phyloP scores from a whole-genome alignment of 2,329 filamentous ascomycete genomes.

The Mollisiaceae sp. region DNA sequence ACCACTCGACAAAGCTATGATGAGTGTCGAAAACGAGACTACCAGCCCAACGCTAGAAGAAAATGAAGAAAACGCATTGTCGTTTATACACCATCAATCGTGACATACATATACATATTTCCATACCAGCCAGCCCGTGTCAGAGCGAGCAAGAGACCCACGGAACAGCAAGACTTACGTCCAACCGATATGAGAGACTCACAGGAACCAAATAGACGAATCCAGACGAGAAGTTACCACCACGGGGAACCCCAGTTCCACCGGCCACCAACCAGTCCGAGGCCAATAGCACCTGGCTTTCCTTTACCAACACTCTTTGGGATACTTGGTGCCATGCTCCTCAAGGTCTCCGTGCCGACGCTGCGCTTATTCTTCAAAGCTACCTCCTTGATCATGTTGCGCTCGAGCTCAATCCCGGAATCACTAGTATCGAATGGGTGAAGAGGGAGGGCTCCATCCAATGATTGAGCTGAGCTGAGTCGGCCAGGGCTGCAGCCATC shows the following conservation, averaged over 20 bases:
- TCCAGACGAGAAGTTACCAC: slow-evolving; percentile 21
- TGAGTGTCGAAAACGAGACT: background rate
- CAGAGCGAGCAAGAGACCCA: background rate
- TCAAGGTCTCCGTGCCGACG: slow-evolving; percentile 33
- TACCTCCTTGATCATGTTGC: slow-evolving; percentile 31
- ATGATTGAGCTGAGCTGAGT: slow-evolving; percentile 21
- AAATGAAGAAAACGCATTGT: background rate
- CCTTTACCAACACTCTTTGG: slow-evolving; percentile 19
- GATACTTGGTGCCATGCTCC: slow-evolving; percentile 36
- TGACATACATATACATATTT: background rate
- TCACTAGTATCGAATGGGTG: background rate
- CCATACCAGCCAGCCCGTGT: background rate
- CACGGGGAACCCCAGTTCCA: slow-evolving; percentile 32
- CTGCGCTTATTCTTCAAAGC: slow-evolving; percentile 37
- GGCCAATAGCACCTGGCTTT: slow-evolving; percentile 18
- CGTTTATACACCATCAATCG: background rate
- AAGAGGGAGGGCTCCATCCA: slow-evolving; percentile 13
- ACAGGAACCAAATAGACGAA: too few species aligned
- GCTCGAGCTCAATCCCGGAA: slow-evolving; percentile 25
- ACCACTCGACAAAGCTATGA: background rate
- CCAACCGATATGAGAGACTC: background rate
- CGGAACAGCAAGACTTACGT: background rate
- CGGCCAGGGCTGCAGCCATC: slow-evolving; percentile 22
- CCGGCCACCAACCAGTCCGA: slow-evolving; percentile 26
- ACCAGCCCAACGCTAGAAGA: background rate